These are phyloP conservation scores for Aspergillus baeticus DNA, from an alignment of 495 filamentous ascomycete species.

Conservation along the genomic window DNA sequence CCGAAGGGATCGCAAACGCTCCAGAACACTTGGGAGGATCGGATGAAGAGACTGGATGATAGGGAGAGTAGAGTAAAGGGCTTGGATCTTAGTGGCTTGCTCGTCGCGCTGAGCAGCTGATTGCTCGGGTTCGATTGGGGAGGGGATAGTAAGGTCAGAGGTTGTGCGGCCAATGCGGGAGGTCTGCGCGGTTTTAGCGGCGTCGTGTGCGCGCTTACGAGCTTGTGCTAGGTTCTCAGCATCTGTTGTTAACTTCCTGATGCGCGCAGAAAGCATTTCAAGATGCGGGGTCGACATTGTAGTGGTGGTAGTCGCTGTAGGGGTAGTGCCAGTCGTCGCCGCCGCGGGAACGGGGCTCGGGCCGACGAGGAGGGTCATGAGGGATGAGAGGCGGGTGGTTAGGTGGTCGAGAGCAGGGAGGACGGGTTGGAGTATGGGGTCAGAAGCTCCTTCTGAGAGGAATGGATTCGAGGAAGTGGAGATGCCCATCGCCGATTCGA, in stretches of 20 bases:
- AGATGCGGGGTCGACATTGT: constrained; percentile 47
- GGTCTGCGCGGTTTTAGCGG: constrained; percentile 66
- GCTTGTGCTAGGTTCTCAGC: constrained; percentile 74
- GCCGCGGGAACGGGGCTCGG: constrained; percentile 32
- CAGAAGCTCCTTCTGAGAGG: constrained; percentile 52
- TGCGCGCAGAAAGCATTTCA: constrained; percentile 69
- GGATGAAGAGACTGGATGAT: constrained; percentile 88
- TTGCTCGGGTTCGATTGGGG: constrained; percentile 28
- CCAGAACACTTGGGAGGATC: constrained; percentile 78
- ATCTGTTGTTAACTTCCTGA: constrained; percentile 74
- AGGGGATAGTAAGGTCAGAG: constrained; percentile 46
- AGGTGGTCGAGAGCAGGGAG: constrained; percentile 72
- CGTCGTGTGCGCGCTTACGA: constrained; percentile 64
- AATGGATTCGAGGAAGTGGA: constrained; percentile 65
- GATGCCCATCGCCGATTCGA: constrained; percentile 83
- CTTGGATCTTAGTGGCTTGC: constrained; percentile 82
- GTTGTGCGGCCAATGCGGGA: constrained; percentile 46
- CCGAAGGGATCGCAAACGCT: constrained; percentile 79
- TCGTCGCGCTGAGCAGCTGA: constrained; percentile 51
- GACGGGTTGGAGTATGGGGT: constrained; percentile 72
- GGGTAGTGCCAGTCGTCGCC: constrained; percentile 18
- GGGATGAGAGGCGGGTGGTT: constrained; percentile 41
- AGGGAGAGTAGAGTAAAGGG: constrained; percentile 83
- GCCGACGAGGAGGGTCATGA: constrained; percentile 44
- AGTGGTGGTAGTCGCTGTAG: constrained; percentile 24